Conservation (phyloP, 768 basidiomycete species). For the Rickenella mellea region DNA sequence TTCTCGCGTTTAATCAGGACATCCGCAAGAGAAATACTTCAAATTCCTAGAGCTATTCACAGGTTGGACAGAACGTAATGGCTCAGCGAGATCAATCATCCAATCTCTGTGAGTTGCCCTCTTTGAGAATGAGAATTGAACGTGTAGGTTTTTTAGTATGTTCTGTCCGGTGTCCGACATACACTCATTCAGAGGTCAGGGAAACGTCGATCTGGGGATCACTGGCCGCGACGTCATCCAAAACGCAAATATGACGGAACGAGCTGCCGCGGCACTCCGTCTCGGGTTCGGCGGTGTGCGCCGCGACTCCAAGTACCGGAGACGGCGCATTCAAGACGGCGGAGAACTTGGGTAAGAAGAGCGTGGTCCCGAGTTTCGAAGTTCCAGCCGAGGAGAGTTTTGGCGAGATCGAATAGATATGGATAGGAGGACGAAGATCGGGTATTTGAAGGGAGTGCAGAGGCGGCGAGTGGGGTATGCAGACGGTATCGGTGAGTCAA, state of each 20-base stretch:
- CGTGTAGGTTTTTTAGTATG: conserved; percentile 41
- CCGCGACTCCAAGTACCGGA: conserved; percentile 91
- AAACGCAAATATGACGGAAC: conserved; percentile 73
- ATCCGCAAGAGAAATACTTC: conserved; percentile 86
- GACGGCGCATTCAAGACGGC: conserved; percentile 52
- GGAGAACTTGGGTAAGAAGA: conserved; percentile 80
- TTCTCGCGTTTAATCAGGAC: no score
- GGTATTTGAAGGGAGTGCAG: conserved; percentile 96
- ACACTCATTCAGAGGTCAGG: conserved; percentile 96
- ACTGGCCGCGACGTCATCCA: conserved; percentile 97
- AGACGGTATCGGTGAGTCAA: conserved; percentile 81
- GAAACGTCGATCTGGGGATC: conserved; percentile 93
- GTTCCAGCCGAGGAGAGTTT: conserved; percentile 81
- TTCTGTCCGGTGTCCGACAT: conserved; percentile 97
- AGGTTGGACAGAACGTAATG: conserved; percentile 64
- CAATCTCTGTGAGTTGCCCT: conserved; percentile 90
- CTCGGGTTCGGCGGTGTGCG: conserved; percentile 88
- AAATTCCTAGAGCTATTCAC: conserved; percentile 75
- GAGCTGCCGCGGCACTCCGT: conserved; percentile 69
- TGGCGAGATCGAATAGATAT: conserved; percentile 48
- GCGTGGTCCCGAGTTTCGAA: conserved; percentile 92
- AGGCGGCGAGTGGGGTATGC: conserved; percentile 95
- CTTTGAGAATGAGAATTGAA: conserved; percentile 33
- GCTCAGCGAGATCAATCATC: conserved; percentile 90
- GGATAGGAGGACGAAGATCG: conserved; percentile 65